Conservation (phyloP, 2,329 filamentous ascomycete genomes). For the Aphanoascus verrucosus region DNA sequence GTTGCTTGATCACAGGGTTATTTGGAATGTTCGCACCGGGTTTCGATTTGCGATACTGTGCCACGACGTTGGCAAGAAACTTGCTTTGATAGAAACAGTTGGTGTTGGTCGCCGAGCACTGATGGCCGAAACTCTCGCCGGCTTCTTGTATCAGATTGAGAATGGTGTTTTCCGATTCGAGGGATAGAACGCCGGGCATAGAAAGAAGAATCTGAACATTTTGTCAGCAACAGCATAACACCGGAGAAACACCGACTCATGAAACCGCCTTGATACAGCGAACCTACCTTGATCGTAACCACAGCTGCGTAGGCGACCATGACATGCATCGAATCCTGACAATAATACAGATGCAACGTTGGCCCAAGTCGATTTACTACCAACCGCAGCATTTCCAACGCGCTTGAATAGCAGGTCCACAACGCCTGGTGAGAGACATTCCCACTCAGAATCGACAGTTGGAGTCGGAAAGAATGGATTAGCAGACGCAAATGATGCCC, state of each 20-base stretch:
- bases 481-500: slow-evolving; percentile 31
- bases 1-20: slow-evolving; percentile 9
- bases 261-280: background rate
- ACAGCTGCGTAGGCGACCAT: slow-evolving; percentile 36
- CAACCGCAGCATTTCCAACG: slow-evolving; percentile 27
- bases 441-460: slow-evolving; percentile 23
- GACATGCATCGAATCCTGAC: slow-evolving; percentile 35
- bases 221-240: background rate
- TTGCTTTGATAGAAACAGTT: slow-evolving; percentile 17
- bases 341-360: slow-evolving; percentile 30
- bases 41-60: slow-evolving; percentile 17
- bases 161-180: slow-evolving; percentile 14
- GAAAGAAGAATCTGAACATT: slow-evolving; percentile 16
- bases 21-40: slow-evolving; percentile 3
- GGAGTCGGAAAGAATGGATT: slow-evolving; percentile 30
- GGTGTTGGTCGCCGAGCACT: slow-evolving; percentile 16
- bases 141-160: slow-evolving; percentile 15
- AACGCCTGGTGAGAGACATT: slow-evolving; percentile 19
- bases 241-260: background rate
- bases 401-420: slow-evolving; percentile 20
- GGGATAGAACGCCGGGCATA: slow-evolving; percentile 15
- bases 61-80: slow-evolving; percentile 18
- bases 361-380: slow-evolving; percentile 21
- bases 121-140: slow-evolving; percentile 16
- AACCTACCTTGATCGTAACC: slow-evolving; percentile 28